A percentile compares a stretch with the other conserved stretches of the same genome.
Evolutionary conservation across 23 red algal species (phyloP).

Genomic region (Agarophyton chilense): DNA sequence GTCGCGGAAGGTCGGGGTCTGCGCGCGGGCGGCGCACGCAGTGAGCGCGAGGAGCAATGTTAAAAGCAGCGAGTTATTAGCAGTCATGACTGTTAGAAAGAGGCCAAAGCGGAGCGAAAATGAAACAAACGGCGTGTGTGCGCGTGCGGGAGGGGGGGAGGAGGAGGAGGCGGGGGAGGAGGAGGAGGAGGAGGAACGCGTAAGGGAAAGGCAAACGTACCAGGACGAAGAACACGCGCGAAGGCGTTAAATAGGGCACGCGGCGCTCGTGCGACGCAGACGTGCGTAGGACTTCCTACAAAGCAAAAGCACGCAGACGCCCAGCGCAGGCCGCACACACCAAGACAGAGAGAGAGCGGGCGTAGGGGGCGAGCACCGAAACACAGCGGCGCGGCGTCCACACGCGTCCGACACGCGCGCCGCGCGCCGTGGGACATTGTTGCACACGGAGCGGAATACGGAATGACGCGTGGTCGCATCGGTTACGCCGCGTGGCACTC

Average conservation of each 20-base stretch:
- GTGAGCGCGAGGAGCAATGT: background rate
- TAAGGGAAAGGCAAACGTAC: background rate
- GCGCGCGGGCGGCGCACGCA: background rate
- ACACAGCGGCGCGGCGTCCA: too few relatives aligned
- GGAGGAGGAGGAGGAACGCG: background rate
- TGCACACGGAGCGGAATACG: background rate
- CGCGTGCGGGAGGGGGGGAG: background rate
- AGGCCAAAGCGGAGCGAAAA: too few relatives aligned
- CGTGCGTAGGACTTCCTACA: too few relatives aligned
- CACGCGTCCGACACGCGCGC: background rate
- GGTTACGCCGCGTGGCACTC: too few relatives aligned
- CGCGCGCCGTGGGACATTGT: background rate
- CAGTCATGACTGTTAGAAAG: too few relatives aligned
- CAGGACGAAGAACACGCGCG: background rate
- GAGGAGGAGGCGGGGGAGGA: background rate
- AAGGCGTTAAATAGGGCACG: too few relatives aligned
- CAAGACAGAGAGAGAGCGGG: too few relatives aligned
- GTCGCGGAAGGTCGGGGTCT: conserved; percentile 6
- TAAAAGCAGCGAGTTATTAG: background rate
- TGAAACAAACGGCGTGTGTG: too few relatives aligned
- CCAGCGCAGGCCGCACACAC: background rate
- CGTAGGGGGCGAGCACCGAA: too few relatives aligned
- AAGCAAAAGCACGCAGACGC: background rate
- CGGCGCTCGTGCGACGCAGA: too few relatives aligned
- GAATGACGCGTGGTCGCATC: too few relatives aligned